A percentile compares a stretch with the other conserved stretches of the same genome.
Evolutionary conservation across 352 stramenopile genomes (phyloP).

Genomic region (Pythium oligandrum): DNA sequence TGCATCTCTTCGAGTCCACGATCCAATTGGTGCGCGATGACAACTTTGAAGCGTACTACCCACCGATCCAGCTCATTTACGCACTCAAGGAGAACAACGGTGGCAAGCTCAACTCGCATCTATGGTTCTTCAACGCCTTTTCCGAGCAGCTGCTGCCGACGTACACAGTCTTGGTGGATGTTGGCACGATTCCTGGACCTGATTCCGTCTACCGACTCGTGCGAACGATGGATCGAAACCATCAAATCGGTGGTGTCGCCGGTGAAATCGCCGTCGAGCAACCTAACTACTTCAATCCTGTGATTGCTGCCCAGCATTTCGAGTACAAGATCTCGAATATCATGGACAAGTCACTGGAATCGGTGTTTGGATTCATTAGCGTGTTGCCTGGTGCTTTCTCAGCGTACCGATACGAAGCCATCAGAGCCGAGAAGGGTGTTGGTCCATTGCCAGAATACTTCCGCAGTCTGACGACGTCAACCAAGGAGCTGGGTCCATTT

Average conservation of each 20-base stretch:
- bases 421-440: constrained; percentile 37
- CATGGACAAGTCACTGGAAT: constrained; percentile 53
- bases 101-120: constrained; percentile 46
- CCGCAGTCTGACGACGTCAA: constrained; percentile 38
- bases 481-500: constrained; percentile 41
- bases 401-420: constrained; percentile 50
- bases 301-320: constrained; percentile 43
- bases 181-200: constrained; percentile 33
- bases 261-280: constrained; percentile 39
- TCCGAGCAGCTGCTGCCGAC: constrained; percentile 43
- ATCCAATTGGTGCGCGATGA: constrained; percentile 35
- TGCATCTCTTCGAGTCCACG: constrained; percentile 44
- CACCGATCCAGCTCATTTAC: constrained; percentile 43
- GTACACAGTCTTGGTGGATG: constrained; percentile 49
- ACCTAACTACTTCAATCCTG: constrained; percentile 41
- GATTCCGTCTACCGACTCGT: constrained; percentile 39
- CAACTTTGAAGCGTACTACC: constrained; percentile 40
- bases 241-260: constrained; percentile 42
- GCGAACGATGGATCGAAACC: constrained; percentile 42
- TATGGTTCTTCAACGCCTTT: constrained; percentile 62
- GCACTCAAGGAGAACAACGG: constrained; percentile 47
- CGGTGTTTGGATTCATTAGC: constrained; percentile 45
- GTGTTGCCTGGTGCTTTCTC: constrained; percentile 41
- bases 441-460: constrained; percentile 47
- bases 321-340: constrained; percentile 57